A percentile compares a stretch with the other conserved stretches of the same genome.
phyloP scores from a whole-genome alignment of 2,329 filamentous ascomycete species.

The Ascochyta rabiei region DNA sequence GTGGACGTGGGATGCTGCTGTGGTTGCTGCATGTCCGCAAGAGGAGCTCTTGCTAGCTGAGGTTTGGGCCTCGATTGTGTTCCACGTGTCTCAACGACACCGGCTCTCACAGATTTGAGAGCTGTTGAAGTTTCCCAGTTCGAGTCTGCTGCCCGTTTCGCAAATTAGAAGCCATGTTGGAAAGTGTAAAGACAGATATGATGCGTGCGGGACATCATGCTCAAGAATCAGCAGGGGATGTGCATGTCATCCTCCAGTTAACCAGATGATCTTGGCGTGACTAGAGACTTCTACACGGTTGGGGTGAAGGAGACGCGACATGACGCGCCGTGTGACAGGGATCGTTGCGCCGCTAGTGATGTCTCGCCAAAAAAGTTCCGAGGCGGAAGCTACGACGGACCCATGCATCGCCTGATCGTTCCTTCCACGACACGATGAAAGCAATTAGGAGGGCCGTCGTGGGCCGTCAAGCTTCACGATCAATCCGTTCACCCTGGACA shows the following conservation, averaged over 20 bases:
- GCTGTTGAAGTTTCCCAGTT: not conserved
- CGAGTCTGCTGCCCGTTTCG: slow-evolving; percentile 1
- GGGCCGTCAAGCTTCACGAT: slow-evolving; percentile 18
- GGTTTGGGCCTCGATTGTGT: not conserved
- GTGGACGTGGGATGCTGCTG: not conserved
- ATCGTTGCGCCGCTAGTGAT: slow-evolving; percentile 8
- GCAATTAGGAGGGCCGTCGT: slow-evolving; percentile 23
- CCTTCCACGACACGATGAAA: slow-evolving; percentile 28
- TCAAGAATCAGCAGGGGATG: not conserved
- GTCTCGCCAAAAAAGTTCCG: slow-evolving; percentile 20
- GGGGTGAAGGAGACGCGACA: slow-evolving; percentile 15
- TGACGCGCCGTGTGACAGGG: slow-evolving; percentile 17
- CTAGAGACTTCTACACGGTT: not conserved
- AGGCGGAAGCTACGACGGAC: slow-evolving; percentile 4
- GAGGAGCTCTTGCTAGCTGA: not conserved
- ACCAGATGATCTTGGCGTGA: not conserved
- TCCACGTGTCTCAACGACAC: not conserved
- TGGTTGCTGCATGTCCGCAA: not conserved
- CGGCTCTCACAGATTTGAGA: not conserved
- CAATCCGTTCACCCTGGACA: not conserved
- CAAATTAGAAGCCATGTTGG: slow-evolving; percentile 1
- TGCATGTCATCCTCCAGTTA: not conserved
- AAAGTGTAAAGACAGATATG: not conserved
- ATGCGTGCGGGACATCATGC: not conserved
- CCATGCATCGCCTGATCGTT: slow-evolving; percentile 14